Evolutionary conservation across 352 stramenopile species (phyloP).

Genomic region (Globisporangium lucens): DNA sequence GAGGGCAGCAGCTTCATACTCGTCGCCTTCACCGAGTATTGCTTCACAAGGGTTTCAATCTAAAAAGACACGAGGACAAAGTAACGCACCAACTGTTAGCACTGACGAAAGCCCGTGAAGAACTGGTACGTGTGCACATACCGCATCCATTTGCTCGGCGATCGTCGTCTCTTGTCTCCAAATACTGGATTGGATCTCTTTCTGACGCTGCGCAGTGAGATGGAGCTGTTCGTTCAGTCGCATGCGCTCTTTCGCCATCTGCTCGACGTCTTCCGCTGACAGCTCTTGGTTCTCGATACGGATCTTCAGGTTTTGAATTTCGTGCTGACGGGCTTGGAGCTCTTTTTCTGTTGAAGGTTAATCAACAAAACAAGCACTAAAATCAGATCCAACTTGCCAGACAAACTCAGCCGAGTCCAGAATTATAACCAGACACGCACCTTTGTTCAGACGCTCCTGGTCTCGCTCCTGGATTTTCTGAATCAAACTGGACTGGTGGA

Average conservation of each 20-base stretch:
- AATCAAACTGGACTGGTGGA: slow-evolving; percentile 72
- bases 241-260: slow-evolving; percentile 61
- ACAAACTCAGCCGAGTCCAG: slow-evolving; percentile 10
- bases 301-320: slow-evolving; percentile 57
- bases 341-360: slow-evolving; percentile 41
- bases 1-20: slow-evolving; percentile 86
- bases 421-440: slow-evolving; percentile 30
- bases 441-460: slow-evolving; percentile 70
- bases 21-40: slow-evolving; percentile 79
- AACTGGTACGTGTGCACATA: slow-evolving; percentile 20
- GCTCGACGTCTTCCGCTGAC: slow-evolving; percentile 71
- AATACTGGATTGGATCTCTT: slow-evolving; percentile 51
- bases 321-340: slow-evolving; percentile 42
- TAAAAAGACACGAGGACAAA: slow-evolving; percentile 26
- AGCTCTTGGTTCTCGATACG: slow-evolving; percentile 79
- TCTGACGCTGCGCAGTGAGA: slow-evolving; percentile 58
- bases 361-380: slow-evolving; percentile 2
- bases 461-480: slow-evolving; percentile 88
- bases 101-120: background rate
- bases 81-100: slow-evolving; percentile 9
- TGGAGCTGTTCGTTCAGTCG: slow-evolving; percentile 76
- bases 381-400: background rate
- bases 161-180: slow-evolving; percentile 69
- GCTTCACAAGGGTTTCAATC: slow-evolving; percentile 60
- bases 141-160: slow-evolving; percentile 58